Base-by-base conservation (phyloP, 257 asterid genomes). In the Solanum pinnatisectum region DNA sequence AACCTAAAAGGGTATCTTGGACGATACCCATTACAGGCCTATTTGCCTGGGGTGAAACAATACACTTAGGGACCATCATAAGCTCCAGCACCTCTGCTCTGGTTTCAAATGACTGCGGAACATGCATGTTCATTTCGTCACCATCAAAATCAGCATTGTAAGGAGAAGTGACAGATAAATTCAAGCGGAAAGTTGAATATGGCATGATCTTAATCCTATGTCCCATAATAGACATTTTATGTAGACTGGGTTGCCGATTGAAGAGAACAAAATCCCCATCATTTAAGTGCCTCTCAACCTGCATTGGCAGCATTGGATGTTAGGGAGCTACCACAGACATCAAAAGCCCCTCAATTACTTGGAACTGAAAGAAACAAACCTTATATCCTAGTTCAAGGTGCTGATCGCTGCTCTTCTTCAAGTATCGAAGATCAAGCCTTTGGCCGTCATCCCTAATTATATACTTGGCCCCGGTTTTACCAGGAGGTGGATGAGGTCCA, bases 401-500 rank as follows among this genome's bases (percentile, higher is more conserved):
- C 87, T 93, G 96, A 90, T 97, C 99, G 74, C 98, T 97, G 94
- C 98, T 97, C 91, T 97, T 97, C 93, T 97, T 97, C 94, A 97
- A 91, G 91, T 96, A 96, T 46, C 99, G 95, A 52, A 97, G 98
- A 93, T 97, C 99, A 89, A 97, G 99, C 96, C 99, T 94, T 92
- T 97, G 99, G 3, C 99, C 99, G 32, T 97, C 99, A 88, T 96
- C 99, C 93, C 99, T 94, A 89, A 97, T 97, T 87, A 97, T 97
- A 92, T 97, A 96, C 90, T 92, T 97, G 20, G 99, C 99, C 88
- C 99, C 99, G 84, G 99, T 97, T 96, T 96, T 97, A 32, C 99
- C 99, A 86, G 99, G 98, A 88, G 99, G 99, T 39, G 99, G 99
- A 92, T 97, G 99, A 59, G 99, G 99, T n/a, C 99, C 99, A 91